phyloP scores from a whole-genome alignment of 352 stramenopile genomes.

The Chloridella minuta region DNA sequence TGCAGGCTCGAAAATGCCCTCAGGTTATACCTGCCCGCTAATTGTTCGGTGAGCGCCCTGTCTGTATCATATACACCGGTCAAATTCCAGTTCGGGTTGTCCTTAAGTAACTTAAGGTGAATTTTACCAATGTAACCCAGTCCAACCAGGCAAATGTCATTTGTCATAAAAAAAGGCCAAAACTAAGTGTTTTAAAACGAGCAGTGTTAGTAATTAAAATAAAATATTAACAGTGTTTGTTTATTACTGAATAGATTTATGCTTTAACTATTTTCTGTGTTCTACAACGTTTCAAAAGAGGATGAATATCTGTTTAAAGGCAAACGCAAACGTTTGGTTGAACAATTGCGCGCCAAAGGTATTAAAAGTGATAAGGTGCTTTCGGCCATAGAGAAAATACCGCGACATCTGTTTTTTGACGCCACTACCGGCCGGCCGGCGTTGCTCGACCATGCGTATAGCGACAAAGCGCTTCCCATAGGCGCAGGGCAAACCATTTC shows the following conservation, averaged over 20 bases:
- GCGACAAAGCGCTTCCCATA: background rate
- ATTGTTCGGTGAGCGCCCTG: background rate
- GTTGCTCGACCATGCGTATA: background rate
- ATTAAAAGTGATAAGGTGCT: background rate
- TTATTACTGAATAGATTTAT: background rate
- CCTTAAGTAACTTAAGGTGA: background rate
- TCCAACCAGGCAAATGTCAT: background rate
- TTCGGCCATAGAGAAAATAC: background rate
- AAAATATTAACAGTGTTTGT: no score
- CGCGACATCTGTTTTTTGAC: background rate
- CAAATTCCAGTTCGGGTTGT: background rate
- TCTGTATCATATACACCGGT: background rate
- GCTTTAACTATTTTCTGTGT: constrained; percentile 6
- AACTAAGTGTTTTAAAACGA: background rate
- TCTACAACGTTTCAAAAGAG: background rate
- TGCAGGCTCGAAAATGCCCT: background rate
- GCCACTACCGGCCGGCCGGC: background rate
- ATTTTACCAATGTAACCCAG: constrained; percentile 1
- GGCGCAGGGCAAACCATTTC: background rate
- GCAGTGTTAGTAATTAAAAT: background rate
- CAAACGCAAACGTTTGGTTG: background rate
- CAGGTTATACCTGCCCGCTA: background rate
- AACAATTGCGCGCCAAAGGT: background rate
- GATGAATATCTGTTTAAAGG: background rate
- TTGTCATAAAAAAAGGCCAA: background rate